Evolutionary conservation across 441 rosid species (phyloP).

Genomic region (Iberis amara): DNA sequence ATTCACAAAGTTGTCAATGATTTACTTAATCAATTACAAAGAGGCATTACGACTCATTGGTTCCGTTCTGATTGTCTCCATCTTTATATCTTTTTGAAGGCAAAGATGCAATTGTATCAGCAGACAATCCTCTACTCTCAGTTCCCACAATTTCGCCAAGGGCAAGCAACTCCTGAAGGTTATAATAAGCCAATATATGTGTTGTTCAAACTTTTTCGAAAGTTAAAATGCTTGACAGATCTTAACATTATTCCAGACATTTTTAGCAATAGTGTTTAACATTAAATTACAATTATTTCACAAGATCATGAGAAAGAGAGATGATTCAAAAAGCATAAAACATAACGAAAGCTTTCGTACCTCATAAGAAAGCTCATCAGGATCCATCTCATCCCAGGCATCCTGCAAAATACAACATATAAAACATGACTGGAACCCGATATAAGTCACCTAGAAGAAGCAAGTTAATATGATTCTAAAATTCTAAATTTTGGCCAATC

Average conservation of each 20-base stretch:
- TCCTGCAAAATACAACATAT: constrained; percentile 44
- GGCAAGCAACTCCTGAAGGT: constrained; percentile 72
- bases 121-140: constrained; percentile 90
- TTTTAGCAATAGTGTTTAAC: neutral
- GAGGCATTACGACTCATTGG: constrained; percentile 69
- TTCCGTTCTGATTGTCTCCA: constrained; percentile 73
- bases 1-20: constrained; percentile 4
- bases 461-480: neutral
- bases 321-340: constrained; percentile 4
- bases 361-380: constrained; percentile 88
- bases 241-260: constrained; percentile 7
- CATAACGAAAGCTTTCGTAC: constrained; percentile 33
- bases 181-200: neutral
- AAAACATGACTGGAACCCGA: constrained; percentile 10
- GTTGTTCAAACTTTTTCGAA: neutral
- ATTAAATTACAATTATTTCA: neutral
- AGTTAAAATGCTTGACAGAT: neutral
- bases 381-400: constrained; percentile 89
- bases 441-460: constrained; percentile 14
- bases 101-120: constrained; percentile 69
- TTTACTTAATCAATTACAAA: constrained; percentile 12
- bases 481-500: constrained; percentile 3
- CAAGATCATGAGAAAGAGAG: constrained; percentile 13
- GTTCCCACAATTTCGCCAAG: constrained; percentile 82
- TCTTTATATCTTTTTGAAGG: constrained; percentile 62